A percentile compares a stretch with the other conserved stretches of the same genome.
phyloP scores from a whole-genome alignment of 768 basidiomycete genomes.

The Trametes gibbosa region DNA sequence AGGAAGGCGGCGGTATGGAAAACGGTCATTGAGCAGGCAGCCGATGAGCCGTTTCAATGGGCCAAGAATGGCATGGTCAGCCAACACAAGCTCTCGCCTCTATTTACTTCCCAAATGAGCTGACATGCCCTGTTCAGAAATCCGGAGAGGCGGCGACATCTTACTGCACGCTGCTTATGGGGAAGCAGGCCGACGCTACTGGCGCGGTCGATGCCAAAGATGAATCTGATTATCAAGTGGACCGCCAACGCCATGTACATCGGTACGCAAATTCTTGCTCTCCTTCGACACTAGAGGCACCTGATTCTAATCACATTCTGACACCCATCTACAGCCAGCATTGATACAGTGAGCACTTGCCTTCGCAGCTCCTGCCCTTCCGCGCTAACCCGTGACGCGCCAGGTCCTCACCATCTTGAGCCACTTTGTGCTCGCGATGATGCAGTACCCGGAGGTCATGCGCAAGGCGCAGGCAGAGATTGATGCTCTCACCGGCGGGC shows the following conservation, averaged over 20 bases:
- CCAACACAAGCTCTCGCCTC: constrained; percentile 23
- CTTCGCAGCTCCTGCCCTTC: background rate
- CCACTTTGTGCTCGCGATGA: constrained; percentile 68
- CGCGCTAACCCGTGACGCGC: background rate
- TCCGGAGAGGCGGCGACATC: constrained; percentile 38
- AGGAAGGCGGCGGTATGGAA: constrained; percentile 61
- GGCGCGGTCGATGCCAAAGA: constrained; percentile 29
- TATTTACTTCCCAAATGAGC: background rate
- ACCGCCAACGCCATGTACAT: constrained; percentile 82
- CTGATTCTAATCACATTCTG: background rate
- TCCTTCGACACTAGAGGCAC: background rate
- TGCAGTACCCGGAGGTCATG: constrained; percentile 54
- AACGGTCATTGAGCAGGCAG: constrained; percentile 60
- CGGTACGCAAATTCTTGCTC: constrained; percentile 25
- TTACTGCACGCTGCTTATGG: constrained; percentile 51
- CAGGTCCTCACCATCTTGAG: constrained; percentile 54
- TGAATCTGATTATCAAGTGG: constrained; percentile 36
- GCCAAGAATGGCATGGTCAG: constrained; percentile 55
- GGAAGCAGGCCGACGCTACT: constrained; percentile 29
- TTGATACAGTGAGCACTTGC: constrained; percentile 52
- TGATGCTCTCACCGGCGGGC: constrained; percentile 56
- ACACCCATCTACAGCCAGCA: constrained; percentile 39
- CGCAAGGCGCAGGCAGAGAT: constrained; percentile 65
- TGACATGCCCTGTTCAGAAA: constrained; percentile 20
- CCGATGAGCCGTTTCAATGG: constrained; percentile 58